Evolutionary conservation across 2,329 filamentous ascomycete species (phyloP).

Genomic region (Penicillium sp.): DNA sequence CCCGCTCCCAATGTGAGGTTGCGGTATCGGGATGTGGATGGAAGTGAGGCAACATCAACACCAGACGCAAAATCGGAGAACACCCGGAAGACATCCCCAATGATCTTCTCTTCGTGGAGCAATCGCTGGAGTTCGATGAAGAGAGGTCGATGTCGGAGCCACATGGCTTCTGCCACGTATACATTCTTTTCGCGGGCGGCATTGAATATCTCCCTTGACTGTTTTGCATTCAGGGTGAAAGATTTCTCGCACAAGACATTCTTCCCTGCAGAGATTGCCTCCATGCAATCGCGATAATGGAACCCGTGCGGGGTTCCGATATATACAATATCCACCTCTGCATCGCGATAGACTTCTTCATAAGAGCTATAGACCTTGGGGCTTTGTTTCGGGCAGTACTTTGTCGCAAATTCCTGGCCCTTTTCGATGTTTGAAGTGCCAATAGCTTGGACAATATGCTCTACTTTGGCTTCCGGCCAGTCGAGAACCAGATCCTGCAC

Average conservation of each 20-base stretch:
- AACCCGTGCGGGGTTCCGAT: conserved; percentile 41
- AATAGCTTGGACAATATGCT: conserved; percentile 1
- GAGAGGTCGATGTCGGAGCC: too few relatives aligned
- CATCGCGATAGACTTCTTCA: conserved; percentile 13
- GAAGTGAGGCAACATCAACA: too few relatives aligned
- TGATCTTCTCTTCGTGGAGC: too few relatives aligned
- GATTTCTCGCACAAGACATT: conserved; percentile 34
- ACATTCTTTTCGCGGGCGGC: conserved; percentile 38
- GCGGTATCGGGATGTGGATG: too few relatives aligned
- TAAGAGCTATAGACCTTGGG: conserved; percentile 8
- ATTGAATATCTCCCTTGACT: conserved; percentile 48
- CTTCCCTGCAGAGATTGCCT: conserved; percentile 29
- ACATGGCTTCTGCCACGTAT: conserved; percentile 49
- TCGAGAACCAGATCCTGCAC: background rate
- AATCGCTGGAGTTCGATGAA: too few relatives aligned
- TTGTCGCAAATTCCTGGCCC: background rate
- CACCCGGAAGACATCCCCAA: too few relatives aligned
- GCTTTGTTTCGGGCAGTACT: background rate
- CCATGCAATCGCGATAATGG: conserved; percentile 49
- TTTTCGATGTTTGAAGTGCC: background rate
- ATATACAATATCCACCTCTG: conserved; percentile 46
- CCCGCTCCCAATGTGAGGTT: too few relatives aligned
- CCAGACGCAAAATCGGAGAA: too few relatives aligned
- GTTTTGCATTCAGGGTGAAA: conserved; percentile 26
- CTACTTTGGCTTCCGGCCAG: background rate